phyloP scores from a whole-genome alignment of 306 rosid genomes.

The Quercus parvula region DNA sequence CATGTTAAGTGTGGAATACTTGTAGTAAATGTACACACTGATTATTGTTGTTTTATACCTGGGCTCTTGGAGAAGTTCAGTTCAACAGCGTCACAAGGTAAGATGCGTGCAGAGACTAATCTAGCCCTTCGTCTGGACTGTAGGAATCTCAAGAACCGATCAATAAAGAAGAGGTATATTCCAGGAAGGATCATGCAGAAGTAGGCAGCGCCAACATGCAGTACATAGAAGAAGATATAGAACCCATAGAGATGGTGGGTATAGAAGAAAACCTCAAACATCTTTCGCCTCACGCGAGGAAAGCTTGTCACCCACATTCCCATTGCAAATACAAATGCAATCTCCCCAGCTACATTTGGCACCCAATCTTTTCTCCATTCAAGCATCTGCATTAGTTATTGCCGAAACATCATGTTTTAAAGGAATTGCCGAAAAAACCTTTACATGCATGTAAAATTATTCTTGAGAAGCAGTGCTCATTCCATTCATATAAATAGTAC shows the following conservation, averaged over 20 bases:
- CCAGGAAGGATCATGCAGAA: conserved; percentile 62
- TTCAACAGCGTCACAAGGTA: conserved; percentile 49
- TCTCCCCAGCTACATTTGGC: conserved; percentile 61
- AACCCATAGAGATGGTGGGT: conserved; percentile 60
- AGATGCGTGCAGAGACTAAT: conserved; percentile 51
- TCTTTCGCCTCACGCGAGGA: conserved; percentile 41
- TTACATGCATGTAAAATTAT: too few species aligned
- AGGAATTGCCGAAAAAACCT: too few species aligned
- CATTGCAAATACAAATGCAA: conserved; percentile 45
- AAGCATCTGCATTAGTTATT: conserved; percentile 18
- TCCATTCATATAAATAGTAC: too few species aligned
- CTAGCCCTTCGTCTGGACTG: conserved; percentile 45
- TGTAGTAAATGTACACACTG: not conserved
- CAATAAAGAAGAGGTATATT: conserved; percentile 62
- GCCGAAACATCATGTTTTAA: too few species aligned
- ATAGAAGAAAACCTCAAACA: conserved; percentile 74
- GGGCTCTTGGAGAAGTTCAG: conserved; percentile 56
- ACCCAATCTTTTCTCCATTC: conserved; percentile 55
- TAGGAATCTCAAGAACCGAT: conserved; percentile 56
- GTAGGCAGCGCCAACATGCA: conserved; percentile 58
- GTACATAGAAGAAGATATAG: conserved; percentile 50
- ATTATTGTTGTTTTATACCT: conserved; percentile 32
- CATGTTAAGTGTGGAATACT: not conserved
- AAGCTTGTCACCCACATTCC: conserved; percentile 58
- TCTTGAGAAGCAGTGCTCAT: too few species aligned